Conservation (phyloP, 208 protist species). For the Acanthamoeba healyi region DNA sequence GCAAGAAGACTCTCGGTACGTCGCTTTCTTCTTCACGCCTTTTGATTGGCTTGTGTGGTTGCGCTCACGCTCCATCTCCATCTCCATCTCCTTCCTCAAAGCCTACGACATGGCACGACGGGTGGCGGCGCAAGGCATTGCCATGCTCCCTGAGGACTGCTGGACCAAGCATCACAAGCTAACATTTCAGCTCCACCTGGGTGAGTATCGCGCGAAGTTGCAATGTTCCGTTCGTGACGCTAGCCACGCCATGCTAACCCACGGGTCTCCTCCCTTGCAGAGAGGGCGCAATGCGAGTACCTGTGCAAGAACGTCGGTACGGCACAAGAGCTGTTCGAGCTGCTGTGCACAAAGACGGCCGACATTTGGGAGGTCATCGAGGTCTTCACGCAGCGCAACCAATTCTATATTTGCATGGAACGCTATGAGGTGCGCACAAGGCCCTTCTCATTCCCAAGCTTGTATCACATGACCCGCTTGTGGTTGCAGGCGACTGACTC, state of each 20-base stretch:
- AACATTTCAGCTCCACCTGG: slow-evolving; percentile 55
- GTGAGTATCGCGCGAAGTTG: slow-evolving; percentile 10
- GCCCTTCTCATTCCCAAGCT: neutral
- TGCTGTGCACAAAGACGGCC: neutral
- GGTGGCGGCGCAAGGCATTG: slow-evolving; percentile 57
- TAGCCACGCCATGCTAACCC: neutral
- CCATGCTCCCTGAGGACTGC: slow-evolving; percentile 39
- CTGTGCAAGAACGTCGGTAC: slow-evolving; percentile 52
- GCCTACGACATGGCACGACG: slow-evolving; percentile 59
- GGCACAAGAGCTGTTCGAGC: slow-evolving; percentile 30
- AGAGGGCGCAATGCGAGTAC: slow-evolving; percentile 66
- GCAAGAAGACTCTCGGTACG: slow-evolving; percentile 21
- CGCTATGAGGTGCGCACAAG: slow-evolving; percentile 9
- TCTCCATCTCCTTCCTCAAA: neutral
- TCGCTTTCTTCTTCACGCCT: no score
- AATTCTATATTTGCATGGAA: slow-evolving; percentile 24
- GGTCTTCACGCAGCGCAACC: slow-evolving; percentile 29
- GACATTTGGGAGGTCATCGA: slow-evolving; percentile 46
- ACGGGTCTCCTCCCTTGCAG: neutral
- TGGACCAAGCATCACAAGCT: slow-evolving; percentile 60
- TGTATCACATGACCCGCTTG: neutral
- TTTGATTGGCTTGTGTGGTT: no score
- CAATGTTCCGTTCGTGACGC: neutral
- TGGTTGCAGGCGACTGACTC: neutral
- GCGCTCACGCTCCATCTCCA: no score